These are phyloP conservation scores for Desmodesmus armatus DNA, from an alignment of 139 green algal genomes.

Conservation along the genomic window DNA sequence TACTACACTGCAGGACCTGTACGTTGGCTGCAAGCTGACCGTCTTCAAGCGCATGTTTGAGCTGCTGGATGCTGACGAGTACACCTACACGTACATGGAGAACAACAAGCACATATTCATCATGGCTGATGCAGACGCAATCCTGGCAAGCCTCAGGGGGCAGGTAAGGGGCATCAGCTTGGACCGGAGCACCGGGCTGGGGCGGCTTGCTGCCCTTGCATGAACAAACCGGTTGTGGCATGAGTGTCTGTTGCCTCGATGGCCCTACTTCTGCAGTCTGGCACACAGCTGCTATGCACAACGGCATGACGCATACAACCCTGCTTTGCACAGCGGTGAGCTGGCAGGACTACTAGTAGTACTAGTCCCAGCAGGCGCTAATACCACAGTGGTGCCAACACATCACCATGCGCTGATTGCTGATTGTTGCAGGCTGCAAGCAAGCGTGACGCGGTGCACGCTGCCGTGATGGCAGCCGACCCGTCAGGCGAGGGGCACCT, in stretches of 20 bases:
- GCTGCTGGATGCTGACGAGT: constrained; percentile 88
- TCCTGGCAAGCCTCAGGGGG: constrained; percentile 58
- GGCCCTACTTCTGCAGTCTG: background rate
- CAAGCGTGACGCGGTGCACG: constrained; percentile 58
- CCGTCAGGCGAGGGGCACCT: constrained; percentile 58
- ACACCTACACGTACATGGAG: constrained; percentile 91
- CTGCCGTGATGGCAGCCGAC: constrained; percentile 71
- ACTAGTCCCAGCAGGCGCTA: background rate
- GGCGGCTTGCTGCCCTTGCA: background rate
- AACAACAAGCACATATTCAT: constrained; percentile 87
- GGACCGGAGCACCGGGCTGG: background rate
- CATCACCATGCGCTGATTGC: background rate
- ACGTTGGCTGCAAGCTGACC: constrained; percentile 75
- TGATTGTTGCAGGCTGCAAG: constrained; percentile 7
- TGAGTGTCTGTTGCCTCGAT: background rate
- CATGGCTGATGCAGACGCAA: constrained; percentile 70
- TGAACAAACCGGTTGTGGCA: background rate
- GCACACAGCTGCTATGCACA: background rate
- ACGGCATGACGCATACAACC: background rate
- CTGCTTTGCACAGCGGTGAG: background rate
- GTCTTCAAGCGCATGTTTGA: constrained; percentile 86
- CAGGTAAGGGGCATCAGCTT: constrained; percentile 49
- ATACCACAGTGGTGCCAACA: background rate
- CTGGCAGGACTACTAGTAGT: background rate
- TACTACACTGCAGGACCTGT: constrained; percentile 71